phyloP scores from a whole-genome alignment of 2,329 filamentous ascomycete genomes.

The Fusarium heterosporum region DNA sequence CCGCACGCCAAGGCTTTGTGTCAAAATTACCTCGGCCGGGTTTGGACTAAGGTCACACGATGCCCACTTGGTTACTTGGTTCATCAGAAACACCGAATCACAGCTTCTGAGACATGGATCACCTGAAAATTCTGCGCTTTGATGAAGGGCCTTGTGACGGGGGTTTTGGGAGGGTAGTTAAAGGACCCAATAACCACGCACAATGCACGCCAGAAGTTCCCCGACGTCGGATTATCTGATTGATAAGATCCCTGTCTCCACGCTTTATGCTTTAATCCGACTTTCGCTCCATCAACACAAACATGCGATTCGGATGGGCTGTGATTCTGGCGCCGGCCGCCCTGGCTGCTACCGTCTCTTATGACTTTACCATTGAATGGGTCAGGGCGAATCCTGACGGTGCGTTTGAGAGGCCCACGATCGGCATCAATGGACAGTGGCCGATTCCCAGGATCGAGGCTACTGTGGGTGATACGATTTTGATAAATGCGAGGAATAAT shows the following conservation, averaged over 20 bases:
- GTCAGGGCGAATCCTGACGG: constrained; percentile 79
- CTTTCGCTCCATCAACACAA: constrained; percentile 11
- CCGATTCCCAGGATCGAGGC: constrained; percentile 76
- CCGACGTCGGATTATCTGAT: constrained; percentile 36
- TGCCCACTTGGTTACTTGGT: constrained; percentile 40
- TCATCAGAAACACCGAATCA: constrained; percentile 27
- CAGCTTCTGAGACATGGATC: constrained; percentile 8
- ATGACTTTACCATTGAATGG: constrained; percentile 79
- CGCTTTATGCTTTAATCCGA: constrained; percentile 8
- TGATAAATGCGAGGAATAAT: constrained; percentile 69
- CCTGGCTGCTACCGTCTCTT: constrained; percentile 61
- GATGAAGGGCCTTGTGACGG: not conserved
- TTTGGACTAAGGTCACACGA: constrained; percentile 35
- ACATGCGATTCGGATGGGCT: constrained; percentile 19
- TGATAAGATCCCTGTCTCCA: constrained; percentile 33
- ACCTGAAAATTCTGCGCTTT: constrained; percentile 26
- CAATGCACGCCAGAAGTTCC: not conserved
- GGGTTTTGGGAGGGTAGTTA: not conserved
- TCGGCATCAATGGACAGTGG: constrained; percentile 83
- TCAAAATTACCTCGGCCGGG: constrained; percentile 35
- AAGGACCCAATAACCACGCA: constrained; percentile 10
- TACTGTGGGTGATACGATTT: constrained; percentile 69
- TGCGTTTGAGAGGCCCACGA: constrained; percentile 70
- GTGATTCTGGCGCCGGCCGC: constrained; percentile 18
- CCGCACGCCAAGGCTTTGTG: constrained; percentile 22